These are phyloP conservation scores for Ophiobolus disseminans DNA, from an alignment of 2,329 filamentous ascomycete genomes.

Conservation along the genomic window DNA sequence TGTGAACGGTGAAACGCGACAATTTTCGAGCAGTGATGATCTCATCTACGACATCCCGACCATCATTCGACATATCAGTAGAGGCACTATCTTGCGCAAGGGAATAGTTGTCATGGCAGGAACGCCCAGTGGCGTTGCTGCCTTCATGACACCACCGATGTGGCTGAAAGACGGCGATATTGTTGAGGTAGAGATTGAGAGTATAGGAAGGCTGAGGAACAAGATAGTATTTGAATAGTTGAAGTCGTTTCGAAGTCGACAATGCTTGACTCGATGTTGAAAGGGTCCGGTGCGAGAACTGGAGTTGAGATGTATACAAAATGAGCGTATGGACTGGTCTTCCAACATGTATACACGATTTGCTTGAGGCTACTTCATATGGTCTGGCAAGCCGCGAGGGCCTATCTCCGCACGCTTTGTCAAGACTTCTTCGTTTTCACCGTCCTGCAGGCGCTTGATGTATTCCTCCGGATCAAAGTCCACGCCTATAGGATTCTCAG, in stretches of 20 bases:
- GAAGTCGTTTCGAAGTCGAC: too few relatives aligned
- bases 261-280: too few relatives aligned
- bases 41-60: constrained; percentile 53
- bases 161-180: constrained; percentile 49
- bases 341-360: too few relatives aligned
- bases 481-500: constrained; percentile 53
- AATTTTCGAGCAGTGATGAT: constrained; percentile 46
- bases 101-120: constrained; percentile 56
- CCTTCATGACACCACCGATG: constrained; percentile 50
- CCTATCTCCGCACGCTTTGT: constrained; percentile 14
- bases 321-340: too few relatives aligned
- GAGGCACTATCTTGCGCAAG: constrained; percentile 46
- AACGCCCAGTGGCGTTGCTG: constrained; percentile 53
- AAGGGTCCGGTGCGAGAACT: too few relatives aligned
- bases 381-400: neutral
- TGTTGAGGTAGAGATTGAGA: constrained; percentile 48
- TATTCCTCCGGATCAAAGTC: constrained; percentile 57
- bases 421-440: constrained; percentile 25
- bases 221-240: constrained; percentile 45
- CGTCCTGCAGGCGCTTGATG: constrained; percentile 33
- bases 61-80: constrained; percentile 52
- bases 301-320: too few relatives aligned
- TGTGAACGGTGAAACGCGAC: constrained; percentile 54
- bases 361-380: neutral
- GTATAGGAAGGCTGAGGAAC: constrained; percentile 50